Evolutionary conservation across 2,329 filamentous ascomycete genomes (phyloP).

Genomic region (Dactylellina leptospora): DNA sequence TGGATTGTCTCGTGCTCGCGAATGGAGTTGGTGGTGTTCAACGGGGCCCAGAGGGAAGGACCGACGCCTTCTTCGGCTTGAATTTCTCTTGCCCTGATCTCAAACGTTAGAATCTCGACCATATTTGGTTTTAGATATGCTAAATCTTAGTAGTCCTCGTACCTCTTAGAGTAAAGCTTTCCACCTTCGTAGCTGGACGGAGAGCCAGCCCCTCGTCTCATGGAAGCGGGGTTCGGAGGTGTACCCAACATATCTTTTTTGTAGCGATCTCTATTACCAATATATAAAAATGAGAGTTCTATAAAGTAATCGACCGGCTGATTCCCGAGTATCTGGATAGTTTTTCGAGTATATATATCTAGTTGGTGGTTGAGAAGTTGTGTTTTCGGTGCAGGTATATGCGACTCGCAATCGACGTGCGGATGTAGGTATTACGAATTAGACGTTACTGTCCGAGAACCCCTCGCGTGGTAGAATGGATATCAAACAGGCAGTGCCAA

Average conservation of each 20-base stretch:
- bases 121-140: constrained; percentile 54
- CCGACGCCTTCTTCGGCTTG: constrained; percentile 93
- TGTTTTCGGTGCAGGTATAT: constrained; percentile 2
- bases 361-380: too few species aligned
- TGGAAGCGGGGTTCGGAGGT: constrained; percentile 62
- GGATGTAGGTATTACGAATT: constrained; percentile 47
- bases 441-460: constrained; percentile 38
- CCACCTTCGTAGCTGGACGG: constrained; percentile 88
- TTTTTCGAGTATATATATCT: constrained; percentile 11
- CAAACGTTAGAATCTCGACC: constrained; percentile 42
- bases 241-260: constrained; percentile 55
- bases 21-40: constrained; percentile 95
- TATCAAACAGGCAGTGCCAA: constrained; percentile 44
- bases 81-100: constrained; percentile 85
- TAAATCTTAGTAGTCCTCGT: constrained; percentile 63
- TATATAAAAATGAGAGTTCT: background rate
- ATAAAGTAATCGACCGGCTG: background rate
- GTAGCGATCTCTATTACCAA: too few species aligned
- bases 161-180: constrained; percentile 92
- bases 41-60: constrained; percentile 85
- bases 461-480: constrained; percentile 38
- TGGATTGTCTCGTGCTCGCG: constrained; percentile 79
- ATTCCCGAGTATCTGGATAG: background rate
- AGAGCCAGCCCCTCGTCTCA: constrained; percentile 88
- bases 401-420: constrained; percentile 5